Percentiles rank a stretch among this genome's conserved stretches.
These are phyloP conservation scores for Bidens hawaiensis DNA, from an alignment of 140 eudicot genomes.

Conservation along the genomic window DNA sequence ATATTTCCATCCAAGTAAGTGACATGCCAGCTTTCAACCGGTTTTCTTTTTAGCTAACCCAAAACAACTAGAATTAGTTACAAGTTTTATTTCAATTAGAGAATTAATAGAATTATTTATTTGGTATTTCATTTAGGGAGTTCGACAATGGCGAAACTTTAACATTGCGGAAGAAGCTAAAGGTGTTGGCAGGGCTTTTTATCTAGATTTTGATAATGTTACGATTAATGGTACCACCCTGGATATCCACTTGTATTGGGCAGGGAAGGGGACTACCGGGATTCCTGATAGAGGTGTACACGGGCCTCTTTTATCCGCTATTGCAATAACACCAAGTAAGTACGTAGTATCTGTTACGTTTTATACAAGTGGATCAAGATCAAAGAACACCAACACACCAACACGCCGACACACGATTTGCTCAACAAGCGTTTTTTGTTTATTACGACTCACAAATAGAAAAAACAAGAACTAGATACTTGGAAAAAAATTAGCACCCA, in stretches of 20 bases:
- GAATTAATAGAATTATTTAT: neutral
- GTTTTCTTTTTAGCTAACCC: too few species aligned
- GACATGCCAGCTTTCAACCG: neutral
- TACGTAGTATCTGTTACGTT: too few species aligned
- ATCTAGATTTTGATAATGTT: constrained; percentile 39
- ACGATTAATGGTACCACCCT: constrained; percentile 56
- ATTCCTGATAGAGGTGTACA: constrained; percentile 73
- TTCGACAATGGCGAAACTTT: constrained; percentile 36
- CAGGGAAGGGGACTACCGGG: constrained; percentile 81
- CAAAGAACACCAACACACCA: too few species aligned
- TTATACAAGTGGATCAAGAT: too few species aligned
- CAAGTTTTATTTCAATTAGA: too few species aligned
- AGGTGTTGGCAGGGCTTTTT: constrained; percentile 46
- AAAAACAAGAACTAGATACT: too few species aligned
- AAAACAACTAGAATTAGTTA: too few species aligned
- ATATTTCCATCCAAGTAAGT: too few species aligned
- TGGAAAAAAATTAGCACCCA: too few species aligned
- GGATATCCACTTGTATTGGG: constrained; percentile 85
- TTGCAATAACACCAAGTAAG: constrained; percentile 79
- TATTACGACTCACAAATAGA: too few species aligned
- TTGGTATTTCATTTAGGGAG: constrained; percentile 45
- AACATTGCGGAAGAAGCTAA: constrained; percentile 57
- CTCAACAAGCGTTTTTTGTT: too few species aligned
- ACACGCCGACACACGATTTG: too few species aligned
- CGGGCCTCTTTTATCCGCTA: constrained; percentile 85